Evolutionary conservation across 2,329 filamentous ascomycete genomes (phyloP), one percentile per base, ranked within the genome.

Genomic region (Ophiocordyceps sinensis): DNA sequence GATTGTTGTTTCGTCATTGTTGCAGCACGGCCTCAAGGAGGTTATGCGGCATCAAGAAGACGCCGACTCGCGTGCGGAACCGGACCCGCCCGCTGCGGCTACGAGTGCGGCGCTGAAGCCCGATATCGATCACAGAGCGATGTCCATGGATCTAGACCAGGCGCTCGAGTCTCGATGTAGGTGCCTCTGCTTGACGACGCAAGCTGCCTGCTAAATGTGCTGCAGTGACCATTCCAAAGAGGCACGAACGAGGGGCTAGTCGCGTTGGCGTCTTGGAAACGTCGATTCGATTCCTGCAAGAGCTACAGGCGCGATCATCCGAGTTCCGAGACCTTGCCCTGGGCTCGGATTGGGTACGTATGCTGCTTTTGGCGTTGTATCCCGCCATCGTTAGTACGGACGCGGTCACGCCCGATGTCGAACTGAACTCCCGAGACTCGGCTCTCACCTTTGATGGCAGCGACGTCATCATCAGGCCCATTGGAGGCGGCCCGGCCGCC

Each of bases 381-480:
- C 88, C 91, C 2, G 77, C 91, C 15, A 74, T 95, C 39, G 87
- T 94, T 23, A 89, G 85, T 50, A 80, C 85, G 12, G 86, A 95
- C 59, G 73, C 79, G 19, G 80, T 95, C 32, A 82, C 76, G 41
- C 79, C 91, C 0, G 84, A 91, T 51, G 84, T 79, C 0, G 91
- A 98, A 58, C 64, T 96, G n/a, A 79, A 86, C 51, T 88, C 86
- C 14, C 75, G 82, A 50, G 82, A 88, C 49, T 84, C 84, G 11
- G 75, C 77, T 1, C 71, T 94, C 43, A 89, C 78, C 1, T 94
- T 94, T 49, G 85, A 91, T 49, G 86, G 86, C 1, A 79, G 81
- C 36, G 85, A 89, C 59, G 82, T 94, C 1, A 82, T 88, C 21
- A 83, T 93, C 45, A 77, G 84, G 13, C 85, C 85, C 0, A 71